Base-by-base conservation (phyloP, 768 basidiomycete genomes). In the Rubroboletus pulcherrimus region DNA sequence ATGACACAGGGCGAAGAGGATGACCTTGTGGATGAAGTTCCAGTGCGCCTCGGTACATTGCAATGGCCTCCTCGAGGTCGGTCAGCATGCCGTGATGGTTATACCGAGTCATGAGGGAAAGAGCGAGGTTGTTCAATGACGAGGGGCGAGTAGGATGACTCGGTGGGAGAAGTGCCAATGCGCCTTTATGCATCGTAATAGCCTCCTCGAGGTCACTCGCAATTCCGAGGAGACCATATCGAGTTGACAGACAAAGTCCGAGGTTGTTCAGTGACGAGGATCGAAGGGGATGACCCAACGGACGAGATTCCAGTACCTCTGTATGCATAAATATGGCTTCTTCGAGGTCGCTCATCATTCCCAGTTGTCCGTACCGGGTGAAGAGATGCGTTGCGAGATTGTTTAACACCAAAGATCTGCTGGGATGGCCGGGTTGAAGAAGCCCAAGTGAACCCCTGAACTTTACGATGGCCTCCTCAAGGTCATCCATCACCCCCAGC, bases 141-240 rank as follows among this genome's bases (percentile, higher is more conserved):
- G 9, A 5, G 4, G 41, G 17, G 17, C 40, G 53, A 24, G 46
- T 41, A 12, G 52, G 51, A 46, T 53, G 39, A 31, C 55, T 39
- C 21, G 41, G 26, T 41, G 49, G 43, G 34, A 39, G 21, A 42
- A 55, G 52, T n/a, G 8, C 39, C 40, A 50, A 33, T 4, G 47
- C 53, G 34, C 37, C 48, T 33, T 41, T 53, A 26, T 53, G 37
- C 24, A 53, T 49, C 19, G 10, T 17, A 40, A 70, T 66, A 10
- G 66, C 67, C 42, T 60, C 55, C 15, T 67, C 46, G 38, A 70
- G 49, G 49, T 64, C 59, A 30, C 30, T 43, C n/a, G 29, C n/a
- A 12, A 8, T 17, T 17, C 45, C 34, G 6, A 38, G 45, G 26
- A 40, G 17, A 9, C 15, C 15, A 43, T 56, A 58, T 12, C 44